Percentiles rank a stretch among this genome's conserved stretches.
Conservation (phyloP, 2,329 filamentous ascomycete species). For the Hypoxylon sp. region DNA sequence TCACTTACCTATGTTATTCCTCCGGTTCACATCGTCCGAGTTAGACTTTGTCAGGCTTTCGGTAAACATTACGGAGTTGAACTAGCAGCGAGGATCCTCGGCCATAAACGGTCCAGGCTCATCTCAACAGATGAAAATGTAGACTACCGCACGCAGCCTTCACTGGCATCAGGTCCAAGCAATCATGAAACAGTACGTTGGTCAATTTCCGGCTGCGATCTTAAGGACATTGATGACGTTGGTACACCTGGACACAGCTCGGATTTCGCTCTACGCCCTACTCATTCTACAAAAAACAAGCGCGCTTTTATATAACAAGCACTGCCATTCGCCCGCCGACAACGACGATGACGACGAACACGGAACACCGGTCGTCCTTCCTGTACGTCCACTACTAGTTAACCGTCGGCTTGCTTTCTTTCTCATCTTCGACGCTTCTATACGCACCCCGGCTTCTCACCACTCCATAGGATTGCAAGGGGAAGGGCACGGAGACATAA, state of each 20-base stretch:
- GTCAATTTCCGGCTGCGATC: conserved; percentile 39
- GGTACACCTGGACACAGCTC: conserved; percentile 37
- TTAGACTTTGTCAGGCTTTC: too few species aligned
- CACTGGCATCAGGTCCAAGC: background rate
- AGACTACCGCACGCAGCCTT: background rate
- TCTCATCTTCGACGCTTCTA: too few species aligned
- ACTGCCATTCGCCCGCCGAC: background rate
- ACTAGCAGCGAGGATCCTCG: background rate
- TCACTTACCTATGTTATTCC: too few species aligned
- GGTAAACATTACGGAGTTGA: background rate
- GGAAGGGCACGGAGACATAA: background rate
- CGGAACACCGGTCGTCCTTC: background rate
- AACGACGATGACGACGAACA: background rate
- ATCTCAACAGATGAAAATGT: background rate
- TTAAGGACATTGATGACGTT: conserved; percentile 40
- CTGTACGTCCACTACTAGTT: conserved; percentile 17
- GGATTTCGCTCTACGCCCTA: conserved; percentile 10
- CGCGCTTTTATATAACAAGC: background rate
- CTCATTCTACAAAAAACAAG: background rate
- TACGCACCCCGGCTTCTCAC: conserved; percentile 21
- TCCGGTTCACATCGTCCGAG: too few species aligned
- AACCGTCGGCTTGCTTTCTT: conserved; percentile 4
- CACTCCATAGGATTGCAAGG: conserved; percentile 17
- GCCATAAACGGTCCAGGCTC: background rate
- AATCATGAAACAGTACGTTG: conserved; percentile 41